Base-by-base conservation (phyloP, 768 basidiomycete species). In the Rhizopogon salebrosus region DNA sequence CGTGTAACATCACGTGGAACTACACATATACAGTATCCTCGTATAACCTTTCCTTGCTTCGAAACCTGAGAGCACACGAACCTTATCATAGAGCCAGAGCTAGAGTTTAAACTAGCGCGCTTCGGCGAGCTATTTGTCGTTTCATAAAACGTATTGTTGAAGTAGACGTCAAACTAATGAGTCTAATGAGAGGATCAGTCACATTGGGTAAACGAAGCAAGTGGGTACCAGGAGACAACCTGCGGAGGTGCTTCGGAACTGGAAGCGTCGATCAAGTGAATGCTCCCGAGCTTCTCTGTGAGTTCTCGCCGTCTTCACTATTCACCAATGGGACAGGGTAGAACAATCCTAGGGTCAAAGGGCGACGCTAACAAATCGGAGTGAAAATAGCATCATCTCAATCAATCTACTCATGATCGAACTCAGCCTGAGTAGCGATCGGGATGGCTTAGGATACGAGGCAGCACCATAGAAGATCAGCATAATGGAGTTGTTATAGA, bases 321-420 rank as follows among this genome's bases (percentile, higher is more conserved):
- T 16, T 46, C 43, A 22, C 43, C 20, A 46, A 18, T 45, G 27
- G 20, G 29, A 45, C 27, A 45, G 43, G 43, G 43, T 10, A 42
- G 41, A 42, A 34, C 20, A 11, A 46, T 14, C 14, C 14, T 20
- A 46, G 29, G 43, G 43, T 46, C 29, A 46, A 46, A 46, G 43
- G 43, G 43, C 43, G 43, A 46, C 43, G 20, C 22, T 29, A 20
- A 46, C 29, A 8, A 46, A 46, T 46, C 43, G 31, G 43, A 46
- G 43, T 8, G 20, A 46, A 4, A 34, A 22, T 14, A 31, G n/a
- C 8, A 34, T 20, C 29, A 46, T 31, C 29, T 46, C 11, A 16
- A 6, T 46, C 29, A 46, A 46, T 46, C 43, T 46, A 29, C 29
- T 46, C 43, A 29, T 20, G 43, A 46, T 46, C 43, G 43, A 46